Base-by-base conservation (phyloP, 371 early-diverging fungal species). In the Nematocida ironsii region DNA sequence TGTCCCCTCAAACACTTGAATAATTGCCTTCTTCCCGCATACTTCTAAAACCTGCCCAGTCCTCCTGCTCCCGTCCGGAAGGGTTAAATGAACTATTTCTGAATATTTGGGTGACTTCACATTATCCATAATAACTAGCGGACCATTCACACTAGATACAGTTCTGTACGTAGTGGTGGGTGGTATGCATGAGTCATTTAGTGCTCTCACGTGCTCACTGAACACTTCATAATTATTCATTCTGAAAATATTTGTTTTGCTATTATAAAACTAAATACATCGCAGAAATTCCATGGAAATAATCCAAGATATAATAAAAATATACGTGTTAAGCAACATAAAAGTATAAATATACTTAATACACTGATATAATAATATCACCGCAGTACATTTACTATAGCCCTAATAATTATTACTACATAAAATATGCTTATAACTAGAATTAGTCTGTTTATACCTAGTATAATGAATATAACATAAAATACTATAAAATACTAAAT, bases 1-100 rank as follows among this genome's bases (percentile, higher is more conserved):
- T 3, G 98, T 99, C 56, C 99, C 98, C 89, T 99, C 98, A 87
- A 97, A 99, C 66, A 98, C 97, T 90, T 99, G 98, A 71, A 99
- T 94, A 62, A 99, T 90, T 25, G 97, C 99, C 82, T 92, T 92
- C 86, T 94, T 95, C 72, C 99, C 99, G 85, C 91, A 91, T 56
- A 97, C 94, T 89, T 99, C 99, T 57, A 98, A 90, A 57, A 98
- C 98, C 86, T 99, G 96, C 73, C 99, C 99, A 42, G 94, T 90
- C 84, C 97, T 93, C 84, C 91, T 90, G 64, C 93, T 89, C 45
- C 97, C 96, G 87, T 99, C 97, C 33, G 96, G 93, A 48, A 99
- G 91, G 16, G 97, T 97, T 62, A 99, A 87, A 74, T 92, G 91
- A 39, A 98, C 98, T 85, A 99, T 99, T 89, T 99, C 99, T 33